Evolutionary conservation across 352 stramenopile genomes (phyloP).

Genomic region (Stramenopiles sp.): DNA sequence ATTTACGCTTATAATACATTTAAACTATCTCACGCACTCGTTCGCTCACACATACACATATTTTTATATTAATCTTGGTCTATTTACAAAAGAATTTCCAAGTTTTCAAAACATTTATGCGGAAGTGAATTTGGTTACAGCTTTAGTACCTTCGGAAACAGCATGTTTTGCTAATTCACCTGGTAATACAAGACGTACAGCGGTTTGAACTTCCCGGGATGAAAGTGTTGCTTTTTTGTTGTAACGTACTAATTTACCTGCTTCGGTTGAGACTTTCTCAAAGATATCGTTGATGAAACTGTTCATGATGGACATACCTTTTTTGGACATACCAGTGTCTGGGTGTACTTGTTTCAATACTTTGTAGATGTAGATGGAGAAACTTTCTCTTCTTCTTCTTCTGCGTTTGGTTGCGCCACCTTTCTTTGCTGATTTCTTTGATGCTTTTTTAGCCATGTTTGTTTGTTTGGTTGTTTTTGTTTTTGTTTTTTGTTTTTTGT

Average conservation of each 20-base stretch:
- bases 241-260: constrained; percentile 82
- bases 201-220: constrained; percentile 87
- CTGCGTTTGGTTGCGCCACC: constrained; percentile 56
- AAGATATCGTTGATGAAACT: constrained; percentile 99
- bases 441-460: constrained; percentile 83
- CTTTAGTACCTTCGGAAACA: constrained; percentile 41
- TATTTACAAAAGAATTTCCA: too few species aligned
- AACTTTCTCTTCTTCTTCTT: constrained; percentile 49
- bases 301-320: constrained; percentile 95
- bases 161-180: constrained; percentile 89
- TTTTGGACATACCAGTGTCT: constrained; percentile 87
- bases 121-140: too few species aligned
- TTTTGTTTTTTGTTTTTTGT: too few species aligned
- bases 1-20: too few species aligned
- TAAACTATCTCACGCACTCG: too few species aligned
- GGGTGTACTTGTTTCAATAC: constrained; percentile 80
- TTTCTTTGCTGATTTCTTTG: constrained; percentile 69
- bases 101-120: too few species aligned
- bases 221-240: constrained; percentile 95
- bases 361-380: constrained; percentile 76
- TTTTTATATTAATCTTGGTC: too few species aligned
- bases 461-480: too few species aligned
- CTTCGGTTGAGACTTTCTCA: constrained; percentile 84
- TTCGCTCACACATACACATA: too few species aligned
- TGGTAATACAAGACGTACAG: constrained; percentile 82